phyloP scores from a whole-genome alignment of 352 stramenopile genomes.

The Phytophthora kernoviae region DNA sequence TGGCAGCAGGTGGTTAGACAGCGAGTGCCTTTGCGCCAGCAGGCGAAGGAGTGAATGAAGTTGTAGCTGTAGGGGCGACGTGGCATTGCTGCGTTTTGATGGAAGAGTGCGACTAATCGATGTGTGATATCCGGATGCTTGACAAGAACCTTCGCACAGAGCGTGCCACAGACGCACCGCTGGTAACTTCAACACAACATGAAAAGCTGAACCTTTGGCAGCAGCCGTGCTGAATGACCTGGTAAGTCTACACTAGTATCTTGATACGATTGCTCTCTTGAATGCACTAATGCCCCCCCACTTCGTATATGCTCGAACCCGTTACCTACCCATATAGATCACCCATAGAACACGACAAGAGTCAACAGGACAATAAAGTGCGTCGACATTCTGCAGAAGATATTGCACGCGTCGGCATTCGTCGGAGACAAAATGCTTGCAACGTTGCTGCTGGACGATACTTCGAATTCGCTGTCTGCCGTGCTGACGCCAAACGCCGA shows the following conservation, averaged over 20 bases:
- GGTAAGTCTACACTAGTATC: too few relatives aligned
- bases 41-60: constrained; percentile 8
- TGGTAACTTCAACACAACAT: constrained; percentile 12
- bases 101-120: background rate
- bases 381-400: background rate
- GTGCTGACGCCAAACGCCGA: constrained; percentile 27
- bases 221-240: too few relatives aligned
- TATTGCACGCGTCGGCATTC: constrained; percentile 4
- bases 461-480: background rate
- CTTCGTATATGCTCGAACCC: background rate
- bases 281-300: too few relatives aligned
- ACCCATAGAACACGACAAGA: background rate
- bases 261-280: too few relatives aligned
- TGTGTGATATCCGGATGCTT: too few relatives aligned
- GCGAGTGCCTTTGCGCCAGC: background rate
- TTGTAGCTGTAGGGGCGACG: too few relatives aligned
- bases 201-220: too few relatives aligned
- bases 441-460: constrained; percentile 8
- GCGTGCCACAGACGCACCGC: too few relatives aligned
- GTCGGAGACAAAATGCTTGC: constrained; percentile 4
- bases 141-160: background rate
- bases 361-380: constrained; percentile 9
- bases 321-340: background rate
- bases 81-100: constrained; percentile 17
- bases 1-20: background rate